Evolutionary conservation across 1,284 basidiomycete species (phyloP).

Genomic region (Cryptococcus sp.): DNA sequence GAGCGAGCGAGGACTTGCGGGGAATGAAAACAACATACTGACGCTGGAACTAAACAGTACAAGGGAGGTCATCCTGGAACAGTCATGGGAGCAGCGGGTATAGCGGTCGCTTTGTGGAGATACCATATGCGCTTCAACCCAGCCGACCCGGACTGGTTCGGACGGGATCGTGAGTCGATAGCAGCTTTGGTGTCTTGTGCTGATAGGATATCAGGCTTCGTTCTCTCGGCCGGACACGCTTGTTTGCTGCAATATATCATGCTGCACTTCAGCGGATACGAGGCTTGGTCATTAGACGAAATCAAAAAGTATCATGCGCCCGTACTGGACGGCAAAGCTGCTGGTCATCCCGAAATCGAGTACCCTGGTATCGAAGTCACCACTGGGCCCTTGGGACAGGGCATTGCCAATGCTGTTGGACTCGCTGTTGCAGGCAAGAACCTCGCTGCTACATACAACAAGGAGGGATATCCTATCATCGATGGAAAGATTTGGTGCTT

Average conservation of each 20-base stretch:
- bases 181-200: too few species aligned
- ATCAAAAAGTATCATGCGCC: constrained; percentile 48
- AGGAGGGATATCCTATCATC: constrained; percentile 37
- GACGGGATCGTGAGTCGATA: constrained; percentile 30
- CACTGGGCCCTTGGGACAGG: constrained; percentile 44
- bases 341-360: constrained; percentile 49
- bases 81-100: constrained; percentile 52
- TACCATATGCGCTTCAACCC: constrained; percentile 48
- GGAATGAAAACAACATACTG: neutral
- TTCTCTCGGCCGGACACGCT: constrained; percentile 51
- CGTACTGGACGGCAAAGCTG: constrained; percentile 35
- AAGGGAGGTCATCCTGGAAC: constrained; percentile 55
- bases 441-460: constrained; percentile 43
- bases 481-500: constrained; percentile 49
- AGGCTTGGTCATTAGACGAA: constrained; percentile 45
- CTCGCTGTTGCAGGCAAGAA: constrained; percentile 48
- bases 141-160: constrained; percentile 42
- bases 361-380: constrained; percentile 37
- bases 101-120: constrained; percentile 42
- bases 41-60: constrained; percentile 20
- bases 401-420: constrained; percentile 48
- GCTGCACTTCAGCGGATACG: constrained; percentile 49
- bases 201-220: constrained; percentile 29
- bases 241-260: constrained; percentile 50
- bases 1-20: neutral